phyloP scores from a whole-genome alignment of 345 rosid species.

The Camelina hispida region DNA sequence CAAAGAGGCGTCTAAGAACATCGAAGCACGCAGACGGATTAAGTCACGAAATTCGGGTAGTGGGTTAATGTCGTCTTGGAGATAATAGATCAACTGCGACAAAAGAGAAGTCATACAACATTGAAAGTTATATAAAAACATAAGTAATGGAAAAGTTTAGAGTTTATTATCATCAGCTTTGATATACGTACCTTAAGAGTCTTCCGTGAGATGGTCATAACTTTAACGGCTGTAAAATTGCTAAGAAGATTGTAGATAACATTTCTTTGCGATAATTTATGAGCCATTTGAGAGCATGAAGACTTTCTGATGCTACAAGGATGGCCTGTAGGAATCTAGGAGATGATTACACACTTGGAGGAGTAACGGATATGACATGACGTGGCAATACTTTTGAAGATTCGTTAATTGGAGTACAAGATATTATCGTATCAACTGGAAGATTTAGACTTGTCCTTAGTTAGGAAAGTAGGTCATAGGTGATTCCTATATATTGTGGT shows the following conservation, averaged over 20 bases:
- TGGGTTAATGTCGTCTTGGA: background rate
- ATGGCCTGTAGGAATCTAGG: too few species aligned
- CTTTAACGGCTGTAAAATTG: slow-evolving; percentile 10
- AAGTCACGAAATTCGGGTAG: slow-evolving; percentile 6
- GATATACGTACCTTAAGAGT: background rate
- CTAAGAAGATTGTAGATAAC: slow-evolving; percentile 1
- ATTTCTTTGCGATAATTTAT: background rate
- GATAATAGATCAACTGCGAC: background rate
- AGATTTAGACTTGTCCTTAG: too few species aligned
- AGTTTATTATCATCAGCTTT: background rate
- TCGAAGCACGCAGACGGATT: slow-evolving; percentile 15
- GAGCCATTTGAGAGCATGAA: background rate
- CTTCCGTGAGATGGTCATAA: slow-evolving; percentile 14
- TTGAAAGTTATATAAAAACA: background rate
- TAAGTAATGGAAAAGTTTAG: background rate
- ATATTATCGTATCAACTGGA: too few species aligned
- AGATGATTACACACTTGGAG: too few species aligned
- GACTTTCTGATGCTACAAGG: too few species aligned
- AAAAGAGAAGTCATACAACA: background rate
- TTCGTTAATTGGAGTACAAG: too few species aligned
- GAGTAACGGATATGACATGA: too few species aligned
- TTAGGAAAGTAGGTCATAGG: too few species aligned
- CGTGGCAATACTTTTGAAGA: too few species aligned
- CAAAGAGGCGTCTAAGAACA: background rate
- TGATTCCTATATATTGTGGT: too few species aligned